Base-by-base conservation (phyloP, 768 basidiomycete species). In the Suillus discolor region DNA sequence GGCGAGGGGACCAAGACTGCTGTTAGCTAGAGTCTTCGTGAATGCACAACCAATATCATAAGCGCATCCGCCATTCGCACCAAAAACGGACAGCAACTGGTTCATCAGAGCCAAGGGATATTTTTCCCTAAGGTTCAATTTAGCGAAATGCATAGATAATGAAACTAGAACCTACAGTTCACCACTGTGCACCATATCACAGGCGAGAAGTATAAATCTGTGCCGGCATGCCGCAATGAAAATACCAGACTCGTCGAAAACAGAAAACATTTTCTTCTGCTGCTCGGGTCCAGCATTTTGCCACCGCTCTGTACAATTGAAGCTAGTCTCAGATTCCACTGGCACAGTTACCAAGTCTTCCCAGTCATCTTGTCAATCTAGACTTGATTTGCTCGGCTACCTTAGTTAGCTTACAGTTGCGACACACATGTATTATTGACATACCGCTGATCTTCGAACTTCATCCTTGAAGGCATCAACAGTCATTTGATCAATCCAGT, bases 21-120 rank as follows among this genome's bases (percentile, higher is more conserved):
- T 60, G 16, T 38, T 49, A 23, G n/a, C 9, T 5, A 72, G 20
- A 0, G 73, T 75, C n/a, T 62, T 68, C 1, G 55, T 4, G 57
- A 75, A 71, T 0, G 62, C 66, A 49, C 75, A 75, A n/a, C n/a
- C n/a, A n/a, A n/a, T n/a, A n/a, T n/a, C n/a, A n/a, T n/a, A n/a
- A n/a, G n/a, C n/a, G n/a, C n/a, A n/a, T n/a, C n/a, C n/a, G n/a
- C n/a, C n/a, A n/a, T n/a, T n/a, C n/a, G n/a, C n/a, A n/a, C n/a
- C n/a, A n/a, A n/a, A n/a, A n/a, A n/a, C n/a, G n/a, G n/a, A n/a
- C n/a, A n/a, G n/a, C n/a, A n/a, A n/a, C n/a, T n/a, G n/a, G n/a
- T n/a, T n/a, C n/a, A n/a, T n/a, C n/a, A n/a, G n/a, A n/a, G n/a
- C n/a, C n/a, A n/a, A n/a, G n/a, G n/a, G n/a, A n/a, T n/a, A n/a